phyloP scores from a whole-genome alignment of 768 basidiomycete genomes.

The Lentinula boryana region DNA sequence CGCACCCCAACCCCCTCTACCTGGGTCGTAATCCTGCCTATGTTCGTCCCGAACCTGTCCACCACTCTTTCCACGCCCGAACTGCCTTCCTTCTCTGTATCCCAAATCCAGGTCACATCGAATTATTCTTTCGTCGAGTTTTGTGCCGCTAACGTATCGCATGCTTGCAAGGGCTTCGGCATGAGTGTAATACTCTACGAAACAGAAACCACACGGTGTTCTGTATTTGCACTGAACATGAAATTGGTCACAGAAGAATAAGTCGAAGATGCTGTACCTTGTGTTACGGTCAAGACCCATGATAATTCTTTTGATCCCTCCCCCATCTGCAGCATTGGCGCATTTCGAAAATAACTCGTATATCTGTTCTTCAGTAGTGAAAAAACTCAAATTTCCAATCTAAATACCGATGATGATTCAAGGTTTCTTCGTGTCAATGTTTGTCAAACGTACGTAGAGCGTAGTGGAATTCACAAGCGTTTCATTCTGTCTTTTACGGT shows the following conservation, averaged over 20 bases:
- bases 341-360: conserved; percentile 91
- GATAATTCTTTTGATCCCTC: conserved; percentile 89
- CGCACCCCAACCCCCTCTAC: conserved; percentile 92
- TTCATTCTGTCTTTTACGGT: conserved; percentile 74
- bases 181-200: conserved; percentile 95
- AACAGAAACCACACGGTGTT: conserved; percentile 93
- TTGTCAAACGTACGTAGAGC: conserved; percentile 66
- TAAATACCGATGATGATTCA: conserved; percentile 22
- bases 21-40: conserved; percentile 93
- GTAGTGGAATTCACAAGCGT: conserved; percentile 82
- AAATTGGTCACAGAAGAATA: background rate
- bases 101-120: conserved; percentile 97
- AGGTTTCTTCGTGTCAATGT: background rate
- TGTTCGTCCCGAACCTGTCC: conserved; percentile 98
- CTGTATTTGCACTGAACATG: conserved; percentile 26
- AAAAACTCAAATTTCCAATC: conserved; percentile 92
- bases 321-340: conserved; percentile 78
- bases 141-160: conserved; percentile 95
- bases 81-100: conserved; percentile 95
- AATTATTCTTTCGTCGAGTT: conserved; percentile 97
- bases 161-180: conserved; percentile 88
- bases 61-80: conserved; percentile 94
- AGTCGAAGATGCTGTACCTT: conserved; percentile 35
- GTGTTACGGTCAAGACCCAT: conserved; percentile 93
- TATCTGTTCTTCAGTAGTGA: conserved; percentile 94